Evolutionary conservation across 345 rosid genomes (phyloP).

Genomic region (Arabidopsis arenosa): DNA sequence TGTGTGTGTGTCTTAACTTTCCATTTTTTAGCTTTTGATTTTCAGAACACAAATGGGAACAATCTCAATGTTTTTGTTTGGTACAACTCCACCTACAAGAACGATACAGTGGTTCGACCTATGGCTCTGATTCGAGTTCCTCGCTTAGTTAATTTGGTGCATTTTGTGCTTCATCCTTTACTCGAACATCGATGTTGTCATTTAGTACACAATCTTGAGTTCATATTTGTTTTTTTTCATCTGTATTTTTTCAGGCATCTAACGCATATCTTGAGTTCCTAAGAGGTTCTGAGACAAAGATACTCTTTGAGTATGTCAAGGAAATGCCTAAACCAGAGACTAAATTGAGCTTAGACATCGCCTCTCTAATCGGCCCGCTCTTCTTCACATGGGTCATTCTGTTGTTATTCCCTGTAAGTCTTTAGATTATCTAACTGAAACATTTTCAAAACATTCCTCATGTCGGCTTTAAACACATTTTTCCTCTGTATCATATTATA

Average conservation of each 20-base stretch:
- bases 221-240: background rate
- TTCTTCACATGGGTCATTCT: conserved; percentile 63
- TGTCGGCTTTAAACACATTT: background rate
- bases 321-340: conserved; percentile 79
- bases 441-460: conserved; percentile 15
- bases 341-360: conserved; percentile 56
- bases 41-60: conserved; percentile 62
- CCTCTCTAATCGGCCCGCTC: conserved; percentile 83
- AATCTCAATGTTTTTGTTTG: conserved; percentile 73
- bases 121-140: conserved; percentile 65
- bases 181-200: conserved; percentile 18
- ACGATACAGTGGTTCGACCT: conserved; percentile 43
- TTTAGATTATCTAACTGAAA: background rate
- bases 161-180: background rate
- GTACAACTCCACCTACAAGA: conserved; percentile 81
- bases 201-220: background rate
- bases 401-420: conserved; percentile 87
- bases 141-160: conserved; percentile 85
- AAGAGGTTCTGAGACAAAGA: conserved; percentile 59
- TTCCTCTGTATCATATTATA: conserved; percentile 30
- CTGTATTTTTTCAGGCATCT: conserved; percentile 60
- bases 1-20: conserved; percentile 8
- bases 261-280: conserved; percentile 77
- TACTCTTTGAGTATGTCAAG: conserved; percentile 71
- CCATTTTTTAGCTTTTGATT: conserved; percentile 77